These are phyloP conservation scores for Bacterosira constricta DNA, from an alignment of 108 stramenopile species.

Conservation along the genomic window DNA sequence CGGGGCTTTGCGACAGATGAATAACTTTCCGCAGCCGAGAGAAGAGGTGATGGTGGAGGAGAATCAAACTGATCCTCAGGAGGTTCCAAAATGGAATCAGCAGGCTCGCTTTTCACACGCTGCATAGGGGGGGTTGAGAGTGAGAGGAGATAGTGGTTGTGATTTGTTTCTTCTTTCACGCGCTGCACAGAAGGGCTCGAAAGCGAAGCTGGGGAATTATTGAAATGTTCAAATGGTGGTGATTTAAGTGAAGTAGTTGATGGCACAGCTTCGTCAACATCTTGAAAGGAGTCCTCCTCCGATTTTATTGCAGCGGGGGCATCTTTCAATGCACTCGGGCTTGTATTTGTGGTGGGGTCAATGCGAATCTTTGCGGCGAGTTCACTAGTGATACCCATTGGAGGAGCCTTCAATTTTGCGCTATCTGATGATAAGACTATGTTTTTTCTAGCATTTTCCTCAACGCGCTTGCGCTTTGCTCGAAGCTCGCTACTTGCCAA, in stretches of 20 bases:
- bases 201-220: conserved; percentile 3
- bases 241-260: neutral
- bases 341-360: conserved; percentile 18
- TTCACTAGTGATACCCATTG: conserved; percentile 6
- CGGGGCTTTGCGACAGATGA: neutral
- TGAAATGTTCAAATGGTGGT: neutral
- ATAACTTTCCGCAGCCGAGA: neutral
- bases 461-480: conserved; percentile 46
- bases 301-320: neutral
- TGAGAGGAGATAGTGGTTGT: conserved; percentile 1
- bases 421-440: conserved; percentile 43
- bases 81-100: neutral
- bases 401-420: neutral
- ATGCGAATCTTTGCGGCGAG: conserved; percentile 36
- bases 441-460: conserved; percentile 51
- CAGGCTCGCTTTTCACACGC: neutral
- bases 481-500: conserved; percentile 61
- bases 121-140: neutral
- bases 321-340: neutral
- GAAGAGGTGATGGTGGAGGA: conserved; percentile 2
- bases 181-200: neutral
- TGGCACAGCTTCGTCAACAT: neutral
- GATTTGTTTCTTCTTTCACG: neutral
- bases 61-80: conserved; percentile 1
- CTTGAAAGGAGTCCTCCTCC: neutral